A percentile compares a stretch with the other conserved stretches of the same genome.
Evolutionary conservation across 805 yeast genomes (phyloP).

Genomic region (Cyberlindnera galapagoensis): DNA sequence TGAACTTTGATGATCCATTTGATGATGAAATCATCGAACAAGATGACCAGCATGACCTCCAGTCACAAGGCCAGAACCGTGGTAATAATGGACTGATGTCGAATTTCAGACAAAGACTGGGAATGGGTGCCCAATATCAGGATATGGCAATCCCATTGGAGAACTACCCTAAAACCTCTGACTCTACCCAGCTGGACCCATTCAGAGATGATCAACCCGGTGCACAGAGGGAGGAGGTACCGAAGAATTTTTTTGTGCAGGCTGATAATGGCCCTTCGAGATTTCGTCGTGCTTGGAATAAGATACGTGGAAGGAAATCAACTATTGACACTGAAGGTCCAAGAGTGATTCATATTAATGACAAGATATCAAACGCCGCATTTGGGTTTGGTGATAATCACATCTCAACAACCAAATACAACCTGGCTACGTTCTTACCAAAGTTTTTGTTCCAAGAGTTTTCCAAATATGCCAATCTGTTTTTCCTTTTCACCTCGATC

Average conservation of each 20-base stretch:
- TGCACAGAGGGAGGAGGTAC: slow-evolving; percentile 11
- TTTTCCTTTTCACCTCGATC: slow-evolving; percentile 83
- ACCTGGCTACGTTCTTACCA: slow-evolving; percentile 86
- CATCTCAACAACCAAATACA: slow-evolving; percentile 92
- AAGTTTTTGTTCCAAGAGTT: slow-evolving; percentile 95
- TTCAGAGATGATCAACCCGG: slow-evolving; percentile 20
- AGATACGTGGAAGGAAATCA: slow-evolving; percentile 25
- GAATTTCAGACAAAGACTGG: slow-evolving; percentile 19
- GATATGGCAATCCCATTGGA: slow-evolving; percentile 23
- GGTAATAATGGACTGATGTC: slow-evolving; percentile 14
- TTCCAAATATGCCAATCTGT: slow-evolving; percentile 92
- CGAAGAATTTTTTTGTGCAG: slow-evolving; percentile 22
- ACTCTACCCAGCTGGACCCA: slow-evolving; percentile 14
- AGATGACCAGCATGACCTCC: slow-evolving; percentile 25
- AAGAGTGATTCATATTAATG: slow-evolving; percentile 63
- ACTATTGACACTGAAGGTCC: slow-evolving; percentile 35
- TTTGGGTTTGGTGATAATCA: slow-evolving; percentile 71
- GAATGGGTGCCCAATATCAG: slow-evolving; percentile 19
- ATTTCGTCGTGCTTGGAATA: slow-evolving; percentile 32
- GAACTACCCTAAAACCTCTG: slow-evolving; percentile 12
- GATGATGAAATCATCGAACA: slow-evolving; percentile 30
- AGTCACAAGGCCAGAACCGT: slow-evolving; percentile 2
- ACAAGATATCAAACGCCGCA: slow-evolving; percentile 45
- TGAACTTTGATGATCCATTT: slow-evolving; percentile 28
- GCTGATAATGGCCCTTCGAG: slow-evolving; percentile 30